These are phyloP conservation scores for Podospora bellae-mahoneyi DNA, from an alignment of 495 filamentous ascomycete genomes.

Conservation along the genomic window DNA sequence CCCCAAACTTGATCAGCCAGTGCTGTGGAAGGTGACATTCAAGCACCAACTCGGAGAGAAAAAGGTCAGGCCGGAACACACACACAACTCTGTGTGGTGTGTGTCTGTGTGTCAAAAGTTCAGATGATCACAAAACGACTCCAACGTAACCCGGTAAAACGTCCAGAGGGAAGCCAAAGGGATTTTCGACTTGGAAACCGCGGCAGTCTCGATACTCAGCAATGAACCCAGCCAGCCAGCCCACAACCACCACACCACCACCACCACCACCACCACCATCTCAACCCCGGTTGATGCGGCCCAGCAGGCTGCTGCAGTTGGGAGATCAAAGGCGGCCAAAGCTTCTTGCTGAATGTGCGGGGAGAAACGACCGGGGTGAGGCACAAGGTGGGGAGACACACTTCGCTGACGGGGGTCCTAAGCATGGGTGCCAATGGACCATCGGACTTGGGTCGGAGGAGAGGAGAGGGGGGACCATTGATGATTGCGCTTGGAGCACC, in stretches of 20 bases:
- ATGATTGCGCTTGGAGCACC: constrained; percentile 9
- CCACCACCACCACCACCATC: constrained; percentile 3
- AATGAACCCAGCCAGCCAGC: neutral
- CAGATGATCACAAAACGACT: neutral
- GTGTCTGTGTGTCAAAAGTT: constrained; percentile 4
- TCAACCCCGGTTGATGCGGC: constrained; percentile 18
- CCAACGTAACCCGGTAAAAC: neutral
- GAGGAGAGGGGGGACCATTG: constrained; percentile 5
- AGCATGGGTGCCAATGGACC: constrained; percentile 12
- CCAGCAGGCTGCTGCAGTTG: neutral
- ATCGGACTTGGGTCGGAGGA: constrained; percentile 20
- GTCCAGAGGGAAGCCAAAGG: neutral
- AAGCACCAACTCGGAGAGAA: neutral
- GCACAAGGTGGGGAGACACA: constrained; percentile 22
- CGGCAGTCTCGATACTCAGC: constrained; percentile 24
- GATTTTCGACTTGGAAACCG: constrained; percentile 26
- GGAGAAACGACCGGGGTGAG: constrained; percentile 18
- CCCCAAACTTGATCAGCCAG: neutral
- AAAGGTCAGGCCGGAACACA: neutral
- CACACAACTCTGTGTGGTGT: neutral
- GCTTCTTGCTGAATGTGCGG: constrained; percentile 28
- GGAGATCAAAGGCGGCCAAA: constrained; percentile 15
- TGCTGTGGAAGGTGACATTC: constrained; percentile 7
- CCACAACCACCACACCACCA: neutral
- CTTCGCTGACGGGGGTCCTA: constrained; percentile 22